Base-by-base conservation (phyloP, 192 early-diverging fungal genomes). In the Geosiphon pyriformis region DNA sequence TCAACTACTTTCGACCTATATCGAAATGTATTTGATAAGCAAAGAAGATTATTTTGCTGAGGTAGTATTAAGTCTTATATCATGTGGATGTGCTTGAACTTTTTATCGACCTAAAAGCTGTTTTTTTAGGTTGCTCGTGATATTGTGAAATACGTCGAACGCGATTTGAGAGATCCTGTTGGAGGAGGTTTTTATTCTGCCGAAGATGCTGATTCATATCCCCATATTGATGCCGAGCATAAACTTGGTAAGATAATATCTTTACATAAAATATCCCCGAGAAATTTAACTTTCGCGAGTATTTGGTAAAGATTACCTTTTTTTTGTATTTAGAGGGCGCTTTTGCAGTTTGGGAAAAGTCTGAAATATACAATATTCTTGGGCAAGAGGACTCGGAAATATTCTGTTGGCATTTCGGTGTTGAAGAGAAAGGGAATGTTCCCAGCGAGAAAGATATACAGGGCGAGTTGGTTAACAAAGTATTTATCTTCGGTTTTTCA, bases 121-220 rank as follows among this genome's bases (percentile, higher is more conserved):
- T 58, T 70, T 18, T 50, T 26, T 15, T 32, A 78, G 74, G 37
- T 74, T 18, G 75, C 69, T 1, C 54, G 72, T 7, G 85, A 87
- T 53, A 87, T 87, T 59, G 46, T 87, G 26, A 70, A 51, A 0
- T 87, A 87, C 54, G 81, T 86, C 8, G 65, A 54, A 32, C 72
- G 78, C 2, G 81, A 87, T 70, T 66, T 87, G 18, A 57, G 60
- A 22, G 69, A 78, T 51, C 47, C 75, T 6, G 54, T 74, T 6
- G 81, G 54, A 18, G 61, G 82, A 1, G 86, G 77, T 0, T 87
- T 87, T 56, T 87, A 82, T 61, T 85, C 78, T 25, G 86, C 84
- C 18, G 83, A 87, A 73, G 86, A 87, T 69, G 86, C 86, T 11
- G 86, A 87, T 71, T 85, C 84, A 3, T 57, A 74, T 29, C 80